Evolutionary conservation across 495 filamentous ascomycete genomes (phyloP).

Genomic region (Articulospora tetracladia): DNA sequence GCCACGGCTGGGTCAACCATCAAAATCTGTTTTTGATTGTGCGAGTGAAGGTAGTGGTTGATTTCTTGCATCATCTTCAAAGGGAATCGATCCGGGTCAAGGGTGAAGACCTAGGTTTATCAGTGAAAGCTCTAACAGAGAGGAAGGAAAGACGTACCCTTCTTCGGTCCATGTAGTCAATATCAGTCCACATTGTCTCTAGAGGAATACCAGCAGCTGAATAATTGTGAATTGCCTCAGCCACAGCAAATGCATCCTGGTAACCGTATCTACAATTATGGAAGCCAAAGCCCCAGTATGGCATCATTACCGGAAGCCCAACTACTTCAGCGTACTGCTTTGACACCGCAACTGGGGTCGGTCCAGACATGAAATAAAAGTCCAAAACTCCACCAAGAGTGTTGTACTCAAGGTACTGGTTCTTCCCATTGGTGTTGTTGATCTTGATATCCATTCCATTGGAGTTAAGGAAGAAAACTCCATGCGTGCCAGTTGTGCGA

Average conservation of each 20-base stretch:
- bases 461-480: constrained; percentile 77
- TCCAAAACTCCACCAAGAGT: constrained; percentile 77
- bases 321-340: constrained; percentile 70
- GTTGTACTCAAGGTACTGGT: constrained; percentile 83
- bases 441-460: constrained; percentile 90
- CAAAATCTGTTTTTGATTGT: constrained; percentile 75
- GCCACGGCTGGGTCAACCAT: constrained; percentile 88
- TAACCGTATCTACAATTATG: constrained; percentile 86
- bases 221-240: constrained; percentile 80
- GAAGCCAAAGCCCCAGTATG: constrained; percentile 82
- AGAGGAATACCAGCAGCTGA: constrained; percentile 70
- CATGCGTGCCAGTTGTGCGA: constrained; percentile 66
- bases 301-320: constrained; percentile 70
- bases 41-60: constrained; percentile 65
- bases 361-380: constrained; percentile 79
- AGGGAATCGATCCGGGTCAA: constrained; percentile 71
- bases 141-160: constrained; percentile 27
- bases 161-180: constrained; percentile 71
- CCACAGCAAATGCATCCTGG: constrained; percentile 70
- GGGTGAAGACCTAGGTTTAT: constrained; percentile 56
- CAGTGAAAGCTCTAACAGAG: neutral
- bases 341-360: constrained; percentile 65
- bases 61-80: constrained; percentile 63
- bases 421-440: constrained; percentile 53
- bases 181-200: constrained; percentile 90